Evolutionary conservation across 2,329 filamentous ascomycete species (phyloP).

Genomic region (Verticillium tricorpus): DNA sequence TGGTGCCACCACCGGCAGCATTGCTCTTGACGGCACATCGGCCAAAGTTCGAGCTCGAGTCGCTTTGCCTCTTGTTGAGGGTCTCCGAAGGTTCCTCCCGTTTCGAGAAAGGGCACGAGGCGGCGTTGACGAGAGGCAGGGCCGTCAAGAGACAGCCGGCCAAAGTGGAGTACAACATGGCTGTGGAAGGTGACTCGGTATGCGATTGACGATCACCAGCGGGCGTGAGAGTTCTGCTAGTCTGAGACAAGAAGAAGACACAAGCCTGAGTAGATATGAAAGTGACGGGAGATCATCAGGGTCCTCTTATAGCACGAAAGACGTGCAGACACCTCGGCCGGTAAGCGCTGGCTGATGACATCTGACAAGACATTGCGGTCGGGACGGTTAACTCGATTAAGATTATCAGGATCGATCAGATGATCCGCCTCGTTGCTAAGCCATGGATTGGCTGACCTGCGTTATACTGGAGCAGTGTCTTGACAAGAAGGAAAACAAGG

Average conservation of each 20-base stretch:
- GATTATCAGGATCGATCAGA: background rate
- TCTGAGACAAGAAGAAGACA: background rate
- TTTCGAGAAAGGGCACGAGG: background rate
- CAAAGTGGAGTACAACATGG: constrained; percentile 1
- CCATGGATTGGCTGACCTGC: background rate
- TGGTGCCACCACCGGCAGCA: constrained; percentile 58
- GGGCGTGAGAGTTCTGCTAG: background rate
- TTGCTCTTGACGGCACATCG: constrained; percentile 22
- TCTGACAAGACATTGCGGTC: background rate
- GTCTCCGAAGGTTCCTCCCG: background rate
- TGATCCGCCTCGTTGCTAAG: background rate
- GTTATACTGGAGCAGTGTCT: background rate
- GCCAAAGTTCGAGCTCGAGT: background rate
- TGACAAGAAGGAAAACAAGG: background rate
- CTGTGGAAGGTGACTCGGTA: background rate
- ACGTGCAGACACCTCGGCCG: background rate
- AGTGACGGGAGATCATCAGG: background rate
- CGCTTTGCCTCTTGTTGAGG: constrained; percentile 1
- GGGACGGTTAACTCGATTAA: background rate
- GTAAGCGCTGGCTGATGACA: background rate
- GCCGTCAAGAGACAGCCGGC: background rate
- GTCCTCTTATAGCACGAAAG: background rate
- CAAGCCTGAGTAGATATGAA: background rate
- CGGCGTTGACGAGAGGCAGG: background rate
- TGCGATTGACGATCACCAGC: background rate